A percentile compares a stretch with the other conserved stretches of the same genome.
Evolutionary conservation across 352 stramenopile genomes (phyloP).

Genomic region (Pythium rhizo-oryzae): DNA sequence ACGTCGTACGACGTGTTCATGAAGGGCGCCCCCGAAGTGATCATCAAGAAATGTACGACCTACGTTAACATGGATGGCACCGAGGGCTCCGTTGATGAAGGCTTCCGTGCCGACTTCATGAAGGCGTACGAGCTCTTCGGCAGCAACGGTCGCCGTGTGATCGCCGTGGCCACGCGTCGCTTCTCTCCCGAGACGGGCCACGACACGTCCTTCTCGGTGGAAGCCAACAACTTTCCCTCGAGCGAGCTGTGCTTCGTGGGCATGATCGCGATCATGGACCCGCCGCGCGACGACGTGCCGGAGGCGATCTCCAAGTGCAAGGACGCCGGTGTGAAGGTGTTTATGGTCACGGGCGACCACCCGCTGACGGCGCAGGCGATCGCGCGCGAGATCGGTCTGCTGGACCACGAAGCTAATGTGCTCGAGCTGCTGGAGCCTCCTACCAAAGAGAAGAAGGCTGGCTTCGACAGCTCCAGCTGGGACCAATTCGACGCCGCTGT

Average conservation of each 20-base stretch:
- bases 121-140: constrained; percentile 53
- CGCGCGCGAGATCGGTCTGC: constrained; percentile 79
- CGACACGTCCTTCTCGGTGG: constrained; percentile 40
- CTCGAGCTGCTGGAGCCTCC: constrained; percentile 32
- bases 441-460: constrained; percentile 32
- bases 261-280: constrained; percentile 93
- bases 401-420: constrained; percentile 47
- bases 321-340: constrained; percentile 84
- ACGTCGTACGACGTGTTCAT: constrained; percentile 67
- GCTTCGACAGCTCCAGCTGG: neutral
- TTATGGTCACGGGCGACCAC: constrained; percentile 94
- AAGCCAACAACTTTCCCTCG: constrained; percentile 43
- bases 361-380: constrained; percentile 88
- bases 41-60: constrained; percentile 86
- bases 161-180: constrained; percentile 44
- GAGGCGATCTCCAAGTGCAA: constrained; percentile 82
- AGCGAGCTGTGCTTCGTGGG: constrained; percentile 79
- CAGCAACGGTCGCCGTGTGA: constrained; percentile 45
- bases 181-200: constrained; percentile 19
- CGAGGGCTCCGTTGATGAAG: constrained; percentile 42
- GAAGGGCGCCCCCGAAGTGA: constrained; percentile 95
- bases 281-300: constrained; percentile 75
- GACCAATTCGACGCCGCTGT: constrained; percentile 10
- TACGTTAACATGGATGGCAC: constrained; percentile 59
- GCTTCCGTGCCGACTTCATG: constrained; percentile 46